Conservation (phyloP, 116 monocot genomes). For the Cymodocea nodosa region DNA sequence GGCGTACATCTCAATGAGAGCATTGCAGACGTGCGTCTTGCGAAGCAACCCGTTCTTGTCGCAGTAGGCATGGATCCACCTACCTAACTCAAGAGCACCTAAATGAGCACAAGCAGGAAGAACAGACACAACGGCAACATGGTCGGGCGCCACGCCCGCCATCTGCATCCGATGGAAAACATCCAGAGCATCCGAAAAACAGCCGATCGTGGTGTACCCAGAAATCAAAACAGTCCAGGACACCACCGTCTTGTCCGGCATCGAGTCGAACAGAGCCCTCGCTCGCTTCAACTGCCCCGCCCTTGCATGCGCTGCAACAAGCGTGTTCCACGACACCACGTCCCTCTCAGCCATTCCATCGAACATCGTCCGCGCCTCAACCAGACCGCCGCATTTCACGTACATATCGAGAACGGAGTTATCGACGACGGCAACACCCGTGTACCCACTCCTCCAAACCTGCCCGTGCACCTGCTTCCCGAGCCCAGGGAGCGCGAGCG, state of each 20-base stretch:
- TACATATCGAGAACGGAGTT: slow-evolving; percentile 61
- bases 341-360: slow-evolving; percentile 52
- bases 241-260: slow-evolving; percentile 39
- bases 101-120: slow-evolving; percentile 52
- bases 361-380: slow-evolving; percentile 25
- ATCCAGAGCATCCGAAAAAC: slow-evolving; percentile 28
- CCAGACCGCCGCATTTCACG: slow-evolving; percentile 25
- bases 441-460: slow-evolving; percentile 27
- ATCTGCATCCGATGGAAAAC: slow-evolving; percentile 40
- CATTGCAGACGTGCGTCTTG: slow-evolving; percentile 40
- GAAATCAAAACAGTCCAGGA: slow-evolving; percentile 60
- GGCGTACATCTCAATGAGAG: slow-evolving; percentile 66
- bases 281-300: slow-evolving; percentile 36
- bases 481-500: slow-evolving; percentile 8
- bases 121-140: slow-evolving; percentile 42
- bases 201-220: slow-evolving; percentile 23
- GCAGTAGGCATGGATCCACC: slow-evolving; percentile 51
- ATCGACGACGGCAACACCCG: slow-evolving; percentile 18
- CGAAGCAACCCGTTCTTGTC: slow-evolving; percentile 23
- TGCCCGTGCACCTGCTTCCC: slow-evolving; percentile 43
- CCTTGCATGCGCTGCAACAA: slow-evolving; percentile 38
- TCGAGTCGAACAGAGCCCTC: slow-evolving; percentile 28
- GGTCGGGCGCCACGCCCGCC: slow-evolving; percentile 31
- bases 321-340: slow-evolving; percentile 42
- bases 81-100: slow-evolving; percentile 49